phyloP scores from a whole-genome alignment of 2,329 filamentous ascomycete genomes.

The Pestalotiopsis fici region DNA sequence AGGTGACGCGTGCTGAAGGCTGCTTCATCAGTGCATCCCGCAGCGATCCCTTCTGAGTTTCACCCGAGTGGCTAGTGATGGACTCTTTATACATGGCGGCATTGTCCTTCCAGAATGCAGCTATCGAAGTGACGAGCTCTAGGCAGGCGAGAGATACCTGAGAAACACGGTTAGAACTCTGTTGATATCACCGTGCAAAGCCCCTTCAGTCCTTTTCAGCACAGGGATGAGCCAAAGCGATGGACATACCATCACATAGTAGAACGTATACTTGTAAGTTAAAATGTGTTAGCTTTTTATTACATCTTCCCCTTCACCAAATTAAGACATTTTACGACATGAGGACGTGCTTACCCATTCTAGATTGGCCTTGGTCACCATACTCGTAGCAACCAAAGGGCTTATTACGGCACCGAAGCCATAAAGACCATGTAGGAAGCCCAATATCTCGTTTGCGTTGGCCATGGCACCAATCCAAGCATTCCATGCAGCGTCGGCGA shows the following conservation, averaged over 20 bases:
- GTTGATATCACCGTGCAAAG: neutral
- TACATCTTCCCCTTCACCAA: too few relatives aligned
- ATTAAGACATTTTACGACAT: too few relatives aligned
- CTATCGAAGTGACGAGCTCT: conserved; percentile 50
- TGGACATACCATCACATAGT: conserved; percentile 68
- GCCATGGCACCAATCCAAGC: conserved; percentile 65
- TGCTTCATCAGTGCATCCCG: conserved; percentile 40
- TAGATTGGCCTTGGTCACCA: conserved; percentile 63
- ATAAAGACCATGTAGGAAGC: conserved; percentile 69
- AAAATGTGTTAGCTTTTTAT: too few relatives aligned
- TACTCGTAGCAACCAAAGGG: conserved; percentile 70
- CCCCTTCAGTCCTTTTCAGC: neutral
- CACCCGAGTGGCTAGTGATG: conserved; percentile 23
- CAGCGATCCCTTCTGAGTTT: conserved; percentile 29
- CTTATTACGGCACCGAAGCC: conserved; percentile 67
- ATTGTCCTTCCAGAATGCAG: conserved; percentile 61
- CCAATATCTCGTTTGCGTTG: conserved; percentile 69
- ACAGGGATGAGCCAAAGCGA: neutral
- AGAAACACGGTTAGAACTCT: conserved; percentile 14
- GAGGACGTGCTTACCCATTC: conserved; percentile 41
- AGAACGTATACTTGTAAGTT: conserved; percentile 60
- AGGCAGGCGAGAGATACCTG: conserved; percentile 54
- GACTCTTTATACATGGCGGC: conserved; percentile 52
- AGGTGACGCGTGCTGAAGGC: conserved; percentile 56
- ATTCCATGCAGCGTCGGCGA: conserved; percentile 59